phyloP scores from a whole-genome alignment of 2,329 filamentous ascomycete genomes.

The Apiospora arundinis region DNA sequence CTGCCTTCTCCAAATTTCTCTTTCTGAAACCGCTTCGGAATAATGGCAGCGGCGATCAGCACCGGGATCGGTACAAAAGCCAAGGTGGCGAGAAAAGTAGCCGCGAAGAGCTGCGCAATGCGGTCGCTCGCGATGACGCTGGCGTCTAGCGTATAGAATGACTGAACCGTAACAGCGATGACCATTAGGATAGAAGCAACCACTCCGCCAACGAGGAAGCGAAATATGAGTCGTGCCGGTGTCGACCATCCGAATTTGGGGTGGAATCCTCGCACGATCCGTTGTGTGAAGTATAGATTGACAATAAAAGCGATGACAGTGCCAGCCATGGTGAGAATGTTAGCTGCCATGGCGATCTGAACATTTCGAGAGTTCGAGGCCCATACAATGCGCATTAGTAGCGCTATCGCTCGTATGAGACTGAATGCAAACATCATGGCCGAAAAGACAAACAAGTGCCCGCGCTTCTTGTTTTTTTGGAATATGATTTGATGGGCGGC shows the following conservation, averaged over 20 bases:
- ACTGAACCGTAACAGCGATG: conserved; percentile 39
- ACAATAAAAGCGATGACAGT: conserved; percentile 43
- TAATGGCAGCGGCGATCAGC: conserved; percentile 10
- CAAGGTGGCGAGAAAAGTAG: conserved; percentile 38
- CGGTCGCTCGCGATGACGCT: conserved; percentile 30
- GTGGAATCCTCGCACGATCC: conserved; percentile 45
- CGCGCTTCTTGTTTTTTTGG: conserved; percentile 40
- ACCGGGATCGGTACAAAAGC: conserved; percentile 43
- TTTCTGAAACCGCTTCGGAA: not conserved
- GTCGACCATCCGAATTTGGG: conserved; percentile 44
- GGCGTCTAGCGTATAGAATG: conserved; percentile 36
- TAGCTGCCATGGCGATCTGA: conserved; percentile 42
- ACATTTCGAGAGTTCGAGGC: conserved; percentile 36
- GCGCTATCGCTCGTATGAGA: conserved; percentile 42
- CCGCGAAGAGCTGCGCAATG: conserved; percentile 37
- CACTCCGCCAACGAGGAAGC: conserved; percentile 38
- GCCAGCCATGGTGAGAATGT: conserved; percentile 45
- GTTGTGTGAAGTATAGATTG: conserved; percentile 48
- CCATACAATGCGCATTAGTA: conserved; percentile 46
- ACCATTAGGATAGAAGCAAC: conserved; percentile 40
- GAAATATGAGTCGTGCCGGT: conserved; percentile 35
- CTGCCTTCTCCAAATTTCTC: conserved; percentile 64
- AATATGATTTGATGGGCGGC: conserved; percentile 63
- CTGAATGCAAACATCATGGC: conserved; percentile 46
- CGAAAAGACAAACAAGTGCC: conserved; percentile 48